Evolutionary conservation across 345 rosid genomes (phyloP), one percentile per base, ranked within the genome.

Genomic region (Jatropha curcas): DNA sequence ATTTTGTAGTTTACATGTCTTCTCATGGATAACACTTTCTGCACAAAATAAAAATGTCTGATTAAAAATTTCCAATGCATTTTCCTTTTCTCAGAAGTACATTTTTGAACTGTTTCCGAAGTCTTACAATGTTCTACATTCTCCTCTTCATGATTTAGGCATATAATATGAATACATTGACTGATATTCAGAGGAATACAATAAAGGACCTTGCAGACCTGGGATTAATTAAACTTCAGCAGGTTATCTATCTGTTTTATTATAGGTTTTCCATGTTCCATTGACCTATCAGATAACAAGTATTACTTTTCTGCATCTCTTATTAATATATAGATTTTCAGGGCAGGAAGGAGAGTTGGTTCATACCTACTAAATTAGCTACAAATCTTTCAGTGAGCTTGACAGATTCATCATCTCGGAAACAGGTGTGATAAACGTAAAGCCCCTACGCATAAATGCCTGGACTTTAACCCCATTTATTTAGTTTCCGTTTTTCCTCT

Each of bases 261-360:
- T 39, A 4, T 74, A 17, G 7, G 33, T 35, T 56, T 70, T 57
- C 24, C 28, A 11, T 76, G 52, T 34, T 56, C 34, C 51, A 4
- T 52, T 45, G 41, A 6, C 46, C 24, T 55, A 22, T 56, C n/a
- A 10, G 63, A 24, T 71, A n/a, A 63, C 53, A 12, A 35, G 45
- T 31, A 27, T 45, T 59, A 33, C 70, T 76, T 45, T 33, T 11
- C 58, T 35, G 35, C 27, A 41, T 28, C 60, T 72, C 68, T 71
- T 22, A 65, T 50, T 51, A 58, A 33, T 46, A 34, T 75, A 17
- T 70, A 37, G 64, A 48, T 70, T 34, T 75, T 63, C 86, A 92
- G 98, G 98, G 97, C 71, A 88, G 92, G 85, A 95, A 88, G 71
- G 98, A 92, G 60, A 87, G 90, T 82, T 95, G 98, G 99, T 90